Evolutionary conservation across 305 asterid species (phyloP), one percentile per base, ranked within the genome.

Genomic region (Andrographis paniculata): DNA sequence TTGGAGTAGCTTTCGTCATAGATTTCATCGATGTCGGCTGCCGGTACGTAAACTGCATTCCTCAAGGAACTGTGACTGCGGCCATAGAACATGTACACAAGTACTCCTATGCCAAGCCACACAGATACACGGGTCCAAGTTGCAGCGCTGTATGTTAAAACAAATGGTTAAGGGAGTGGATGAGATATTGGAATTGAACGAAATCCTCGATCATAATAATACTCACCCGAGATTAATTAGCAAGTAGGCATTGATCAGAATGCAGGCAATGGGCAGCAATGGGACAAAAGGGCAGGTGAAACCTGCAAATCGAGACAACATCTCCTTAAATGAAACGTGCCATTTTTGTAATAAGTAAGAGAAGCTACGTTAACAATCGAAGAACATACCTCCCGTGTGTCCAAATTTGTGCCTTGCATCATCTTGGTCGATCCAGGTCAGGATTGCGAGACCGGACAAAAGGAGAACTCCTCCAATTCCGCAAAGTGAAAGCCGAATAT

Each of bases 251-350:
- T 89, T 89, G 76, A 85, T 78, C 64, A 89, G 82, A 55, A 89
- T 70, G 71, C 81, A 78, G 20, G 88, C 65, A 19, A 82, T 69
- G 0, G 98, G 98, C 17, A 89, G 84, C 59, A 82, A 59, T 0
- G 98, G 98, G 39, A 89, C 92, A 20, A 78, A 75, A 1, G 98
- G 98, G 59, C 98, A 89, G 49, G 72, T 68, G 74, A 87, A 80
- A 64, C 95, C 97, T 87, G 75, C 38, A 56, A 15, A 20, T n/a
- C n/a, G n/a, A n/a, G 53, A 37, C 52, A 42, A 33, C 46, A 48
- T 9, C 24, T 51, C 18, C 15, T 1, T 1, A 13, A 5, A 20
- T 18, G n/a, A 14, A 37, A 37, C 8, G 1, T 37, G 17, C 12
- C 42, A 37, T 0, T 37, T 5, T n/a, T 14, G 1, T 0, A 13